A percentile compares a stretch with the other conserved stretches of the same genome.
These are phyloP conservation scores for Crucihimalaya himalaica DNA, from an alignment of 345 rosid genomes.

Conservation along the genomic window DNA sequence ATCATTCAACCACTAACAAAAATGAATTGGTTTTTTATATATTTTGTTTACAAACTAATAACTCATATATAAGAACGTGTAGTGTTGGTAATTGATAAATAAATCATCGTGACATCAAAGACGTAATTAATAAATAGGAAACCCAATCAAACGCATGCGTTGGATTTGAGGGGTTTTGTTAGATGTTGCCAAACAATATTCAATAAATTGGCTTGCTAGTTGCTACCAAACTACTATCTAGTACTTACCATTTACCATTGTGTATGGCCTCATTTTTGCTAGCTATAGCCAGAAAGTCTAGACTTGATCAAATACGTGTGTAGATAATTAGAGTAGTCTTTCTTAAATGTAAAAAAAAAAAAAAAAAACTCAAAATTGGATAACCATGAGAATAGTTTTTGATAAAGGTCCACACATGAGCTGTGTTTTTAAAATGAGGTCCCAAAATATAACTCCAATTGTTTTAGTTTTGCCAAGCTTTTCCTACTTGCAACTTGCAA, in stretches of 20 bases:
- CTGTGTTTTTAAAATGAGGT: slow-evolving; percentile 26
- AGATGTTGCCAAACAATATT: slow-evolving; percentile 27
- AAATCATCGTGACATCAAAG: slow-evolving; percentile 14
- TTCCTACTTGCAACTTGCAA: slow-evolving; percentile 30
- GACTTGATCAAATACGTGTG: neutral
- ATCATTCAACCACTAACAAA: neutral
- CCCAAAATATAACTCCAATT: slow-evolving; percentile 24
- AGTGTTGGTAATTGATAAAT: neutral
- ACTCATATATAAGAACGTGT: neutral
- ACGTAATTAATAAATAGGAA: neutral
- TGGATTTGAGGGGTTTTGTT: slow-evolving; percentile 20
- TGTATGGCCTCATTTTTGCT: slow-evolving; percentile 23
- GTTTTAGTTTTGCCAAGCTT: slow-evolving; percentile 17
- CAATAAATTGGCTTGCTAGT: slow-evolving; percentile 7
- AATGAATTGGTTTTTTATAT: neutral
- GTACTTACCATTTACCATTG: slow-evolving; percentile 4
- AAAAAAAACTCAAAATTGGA: neutral
- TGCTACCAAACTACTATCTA: slow-evolving; percentile 14
- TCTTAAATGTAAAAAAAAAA: neutral
- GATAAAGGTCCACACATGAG: slow-evolving; percentile 40
- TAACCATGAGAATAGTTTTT: slow-evolving; percentile 8
- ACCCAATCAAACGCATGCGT: slow-evolving; percentile 25
- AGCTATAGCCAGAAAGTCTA: neutral
- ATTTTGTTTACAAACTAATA: neutral
- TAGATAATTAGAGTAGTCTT: neutral